These are phyloP conservation scores for Strobilomyces dryophilus DNA, from an alignment of 768 basidiomycete genomes.

Conservation along the genomic window DNA sequence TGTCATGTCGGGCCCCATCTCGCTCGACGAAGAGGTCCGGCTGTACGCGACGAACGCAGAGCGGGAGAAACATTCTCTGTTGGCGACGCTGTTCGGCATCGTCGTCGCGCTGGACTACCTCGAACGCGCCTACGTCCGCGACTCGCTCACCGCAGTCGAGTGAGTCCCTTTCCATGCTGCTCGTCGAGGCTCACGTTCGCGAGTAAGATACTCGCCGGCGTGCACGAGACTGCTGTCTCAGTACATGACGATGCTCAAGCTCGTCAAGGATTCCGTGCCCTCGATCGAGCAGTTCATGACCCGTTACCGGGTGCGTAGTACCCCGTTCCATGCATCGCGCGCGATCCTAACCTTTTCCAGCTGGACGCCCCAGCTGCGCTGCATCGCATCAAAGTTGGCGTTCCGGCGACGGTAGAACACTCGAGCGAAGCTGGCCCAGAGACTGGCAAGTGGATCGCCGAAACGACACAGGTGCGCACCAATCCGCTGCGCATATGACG, in stretches of 20 bases:
- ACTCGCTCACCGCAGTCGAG: slow-evolving; percentile 88
- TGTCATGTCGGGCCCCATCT: slow-evolving; percentile 38
- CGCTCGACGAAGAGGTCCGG: slow-evolving; percentile 89
- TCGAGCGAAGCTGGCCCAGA: slow-evolving; percentile 89
- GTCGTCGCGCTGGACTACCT: slow-evolving; percentile 91
- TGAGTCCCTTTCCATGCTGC: slow-evolving; percentile 39
- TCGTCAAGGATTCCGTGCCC: slow-evolving; percentile 85
- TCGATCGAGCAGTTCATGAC: slow-evolving; percentile 90
- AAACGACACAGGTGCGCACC: slow-evolving; percentile 81
- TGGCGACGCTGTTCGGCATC: slow-evolving; percentile 89
- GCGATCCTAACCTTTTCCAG: slow-evolving; percentile 33
- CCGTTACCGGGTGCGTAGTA: slow-evolving; percentile 68
- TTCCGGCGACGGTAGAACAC: slow-evolving; percentile 96
- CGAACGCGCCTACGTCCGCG: slow-evolving; percentile 92
- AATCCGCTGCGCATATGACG: background rate
- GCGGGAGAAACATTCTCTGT: slow-evolving; percentile 81
- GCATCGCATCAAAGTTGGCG: slow-evolving; percentile 85
- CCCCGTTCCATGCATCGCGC: background rate
- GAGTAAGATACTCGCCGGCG: slow-evolving; percentile 89
- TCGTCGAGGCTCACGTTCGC: slow-evolving; percentile 7
- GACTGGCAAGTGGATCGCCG: slow-evolving; percentile 95
- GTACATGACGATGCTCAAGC: slow-evolving; percentile 95
- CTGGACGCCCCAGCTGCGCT: slow-evolving; percentile 94
- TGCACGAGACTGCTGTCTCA: slow-evolving; percentile 92
- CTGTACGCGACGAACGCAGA: slow-evolving; percentile 85